These are phyloP conservation scores for Neobulgaria alba DNA, from an alignment of 2,329 filamentous ascomycete genomes.

Conservation along the genomic window DNA sequence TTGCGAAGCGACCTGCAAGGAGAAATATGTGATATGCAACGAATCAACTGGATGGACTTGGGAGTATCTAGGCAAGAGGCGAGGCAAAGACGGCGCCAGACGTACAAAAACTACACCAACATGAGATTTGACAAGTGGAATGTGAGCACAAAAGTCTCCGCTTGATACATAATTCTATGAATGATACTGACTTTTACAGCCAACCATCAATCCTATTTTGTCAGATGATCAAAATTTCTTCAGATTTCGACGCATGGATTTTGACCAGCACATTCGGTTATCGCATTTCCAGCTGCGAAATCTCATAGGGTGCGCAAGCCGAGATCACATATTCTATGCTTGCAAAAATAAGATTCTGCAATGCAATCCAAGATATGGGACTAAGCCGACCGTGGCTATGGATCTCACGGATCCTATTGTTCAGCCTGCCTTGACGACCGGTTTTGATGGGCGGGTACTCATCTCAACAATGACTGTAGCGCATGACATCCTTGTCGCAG, in stretches of 20 bases:
- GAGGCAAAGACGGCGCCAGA: constrained; percentile 37
- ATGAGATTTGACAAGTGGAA: constrained; percentile 35
- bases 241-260: constrained; percentile 48
- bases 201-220: constrained; percentile 14
- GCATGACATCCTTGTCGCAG: constrained; percentile 31
- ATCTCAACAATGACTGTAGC: constrained; percentile 29
- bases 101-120: constrained; percentile 53
- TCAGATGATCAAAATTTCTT: constrained; percentile 37
- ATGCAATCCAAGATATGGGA: constrained; percentile 36
- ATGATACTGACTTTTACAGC: constrained; percentile 5
- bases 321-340: constrained; percentile 50
- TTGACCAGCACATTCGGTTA: constrained; percentile 44
- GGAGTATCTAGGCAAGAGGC: constrained; percentile 42
- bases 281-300: constrained; percentile 62
- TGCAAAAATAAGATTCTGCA: constrained; percentile 40
- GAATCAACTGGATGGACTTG: constrained; percentile 47
- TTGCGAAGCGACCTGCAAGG: constrained; percentile 42
- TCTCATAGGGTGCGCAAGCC: constrained; percentile 47
- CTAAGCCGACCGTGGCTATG: constrained; percentile 15
- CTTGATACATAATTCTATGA: not conserved
- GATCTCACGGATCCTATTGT: constrained; percentile 23
- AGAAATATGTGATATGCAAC: constrained; percentile 49
- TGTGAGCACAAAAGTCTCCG: constrained; percentile 32
- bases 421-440: constrained; percentile 15
- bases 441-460: constrained; percentile 17